Evolutionary conservation across 192 early-diverging fungal genomes (phyloP), one percentile per base, ranked within the genome.

Genomic region (Chytriomyces hyalinus): DNA sequence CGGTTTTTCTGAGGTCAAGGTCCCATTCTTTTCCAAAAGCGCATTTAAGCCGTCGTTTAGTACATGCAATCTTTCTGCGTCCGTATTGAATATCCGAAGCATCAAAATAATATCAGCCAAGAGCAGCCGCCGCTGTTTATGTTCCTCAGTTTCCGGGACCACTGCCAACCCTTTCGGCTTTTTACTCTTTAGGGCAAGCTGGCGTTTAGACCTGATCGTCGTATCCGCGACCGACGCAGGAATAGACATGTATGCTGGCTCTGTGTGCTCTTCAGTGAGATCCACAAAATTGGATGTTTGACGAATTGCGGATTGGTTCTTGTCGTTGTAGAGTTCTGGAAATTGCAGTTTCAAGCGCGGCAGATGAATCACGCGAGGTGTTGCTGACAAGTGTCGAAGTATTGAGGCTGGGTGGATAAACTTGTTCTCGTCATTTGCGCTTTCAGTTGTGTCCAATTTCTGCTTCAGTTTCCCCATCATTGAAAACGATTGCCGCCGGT

Each of bases 21-120:
- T 36, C 36, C 53, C 20, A n/a, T 13, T 57, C 13, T n/a, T 20
- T n/a, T 70, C 45, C 4, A 45, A 76, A 28, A 78, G 36, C 6
- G 51, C 9, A 6, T 57, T 36, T 20, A 79, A 24, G 8, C 49
- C 72, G 3, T 11, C 49, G 6, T 49, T 48, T 11, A 79, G 8
- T 5, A 57, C 51, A 15, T 69, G 72, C 49, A 79, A 4, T 67
- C 74, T 79, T 61, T 74, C 78, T 11, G 46, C 26, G 60, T 79
- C 78, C 10, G 51, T 11, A 8, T 66, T 7, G 61, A 74, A 74
- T 15, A n/a, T 17, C 15, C 71, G 59, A 47, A 79, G 28, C 22
- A 79, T n/a, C 36, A 49, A 15, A 43, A 74, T 17, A 24, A 79
- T 13, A 9, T 79, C 71, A 28, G 70, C 44, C 17, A 79, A 51